Conservation (phyloP, 306 rosid genomes). For the Trichosanthes truncata region DNA sequence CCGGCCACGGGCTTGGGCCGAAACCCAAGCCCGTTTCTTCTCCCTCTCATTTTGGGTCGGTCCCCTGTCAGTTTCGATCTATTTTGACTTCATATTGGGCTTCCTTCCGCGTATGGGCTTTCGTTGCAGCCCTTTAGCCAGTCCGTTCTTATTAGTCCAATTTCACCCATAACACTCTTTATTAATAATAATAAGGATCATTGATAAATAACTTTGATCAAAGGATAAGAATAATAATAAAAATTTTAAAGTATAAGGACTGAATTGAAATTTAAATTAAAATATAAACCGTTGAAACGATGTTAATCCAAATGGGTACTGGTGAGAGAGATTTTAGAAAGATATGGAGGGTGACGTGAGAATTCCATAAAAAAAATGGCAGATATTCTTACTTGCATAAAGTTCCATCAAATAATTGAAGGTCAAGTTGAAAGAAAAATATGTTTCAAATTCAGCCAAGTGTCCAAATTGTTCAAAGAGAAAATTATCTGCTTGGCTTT, state of each 20-base stretch:
- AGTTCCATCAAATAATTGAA: conserved; percentile 1
- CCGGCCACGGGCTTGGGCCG: no score
- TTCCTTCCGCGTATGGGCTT: no score
- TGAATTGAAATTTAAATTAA: background rate
- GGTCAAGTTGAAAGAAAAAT: background rate
- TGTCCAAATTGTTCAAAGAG: background rate
- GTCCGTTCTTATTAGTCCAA: no score
- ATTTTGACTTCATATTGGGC: no score
- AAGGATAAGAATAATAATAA: no score
- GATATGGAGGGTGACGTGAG: conserved; percentile 3
- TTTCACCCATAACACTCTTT: no score
- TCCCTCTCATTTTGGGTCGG: no score
- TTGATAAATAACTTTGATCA: no score
- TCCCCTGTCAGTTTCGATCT: no score
- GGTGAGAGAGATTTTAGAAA: background rate
- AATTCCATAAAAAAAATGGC: background rate
- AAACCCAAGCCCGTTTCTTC: no score
- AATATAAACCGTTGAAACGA: background rate
- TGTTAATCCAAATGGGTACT: background rate
- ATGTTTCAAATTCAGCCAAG: conserved; percentile 1
- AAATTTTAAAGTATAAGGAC: background rate
- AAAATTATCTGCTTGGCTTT: background rate
- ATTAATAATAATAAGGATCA: no score
- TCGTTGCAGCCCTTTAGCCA: no score
- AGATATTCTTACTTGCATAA: conserved; percentile 1